A percentile compares a stretch with the other conserved stretches of the same genome.
Conservation (phyloP, 345 rosid genomes). For the Camelina laxa region DNA sequence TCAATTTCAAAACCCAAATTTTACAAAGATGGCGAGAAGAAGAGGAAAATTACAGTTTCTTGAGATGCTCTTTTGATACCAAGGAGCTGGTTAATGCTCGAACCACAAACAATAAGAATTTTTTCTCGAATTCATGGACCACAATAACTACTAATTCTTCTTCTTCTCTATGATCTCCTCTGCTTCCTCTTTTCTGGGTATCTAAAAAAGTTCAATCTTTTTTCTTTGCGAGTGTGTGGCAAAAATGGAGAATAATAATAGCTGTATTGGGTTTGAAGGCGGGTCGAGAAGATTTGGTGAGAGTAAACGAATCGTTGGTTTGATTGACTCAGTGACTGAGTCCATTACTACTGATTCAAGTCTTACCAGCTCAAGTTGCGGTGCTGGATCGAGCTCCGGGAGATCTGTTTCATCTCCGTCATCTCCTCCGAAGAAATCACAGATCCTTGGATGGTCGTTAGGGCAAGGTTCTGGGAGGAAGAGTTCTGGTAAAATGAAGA, state of each 20-base stretch:
- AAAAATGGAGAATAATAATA: slow-evolving; percentile 63
- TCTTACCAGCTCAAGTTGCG: slow-evolving; percentile 52
- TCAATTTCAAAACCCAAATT: not conserved
- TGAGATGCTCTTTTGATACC: slow-evolving; percentile 96
- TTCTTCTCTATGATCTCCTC: slow-evolving; percentile 32
- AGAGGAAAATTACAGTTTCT: slow-evolving; percentile 61
- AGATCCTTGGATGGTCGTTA: slow-evolving; percentile 91
- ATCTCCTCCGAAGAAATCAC: slow-evolving; percentile 51
- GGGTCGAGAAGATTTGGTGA: slow-evolving; percentile 41
- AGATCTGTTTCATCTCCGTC: slow-evolving; percentile 49
- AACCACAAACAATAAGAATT: slow-evolving; percentile 46
- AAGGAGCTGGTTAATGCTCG: slow-evolving; percentile 91
- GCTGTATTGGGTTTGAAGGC: slow-evolving; percentile 49
- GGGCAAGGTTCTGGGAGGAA: slow-evolving; percentile 57
- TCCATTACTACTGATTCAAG: slow-evolving; percentile 65
- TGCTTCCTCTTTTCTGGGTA: slow-evolving; percentile 20
- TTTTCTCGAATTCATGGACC: slow-evolving; percentile 36
- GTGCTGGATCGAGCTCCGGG: slow-evolving; percentile 54
- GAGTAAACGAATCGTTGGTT: slow-evolving; percentile 37
- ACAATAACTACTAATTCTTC: not conserved
- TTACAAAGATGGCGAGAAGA: not conserved
- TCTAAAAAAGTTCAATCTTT: slow-evolving; percentile 21
- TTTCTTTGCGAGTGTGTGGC: not conserved
- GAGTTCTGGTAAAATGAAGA: slow-evolving; percentile 47
- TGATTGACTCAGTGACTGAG: slow-evolving; percentile 53